Evolutionary conservation across 768 basidiomycete genomes (phyloP), one percentile per base, ranked within the genome.

Genomic region (Holtermannia corniformis): DNA sequence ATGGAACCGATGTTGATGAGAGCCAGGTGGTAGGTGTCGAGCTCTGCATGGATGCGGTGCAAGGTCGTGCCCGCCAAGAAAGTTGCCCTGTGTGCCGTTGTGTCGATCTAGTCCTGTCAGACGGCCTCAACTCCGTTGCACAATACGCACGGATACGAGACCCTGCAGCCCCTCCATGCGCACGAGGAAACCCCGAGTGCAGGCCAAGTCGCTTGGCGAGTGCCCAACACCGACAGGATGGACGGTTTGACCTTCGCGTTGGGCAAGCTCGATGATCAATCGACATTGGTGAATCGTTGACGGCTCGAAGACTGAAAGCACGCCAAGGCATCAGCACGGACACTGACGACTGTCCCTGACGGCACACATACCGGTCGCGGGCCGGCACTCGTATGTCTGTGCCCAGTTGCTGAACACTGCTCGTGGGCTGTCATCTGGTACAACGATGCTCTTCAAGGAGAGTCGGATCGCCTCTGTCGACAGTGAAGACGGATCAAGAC

Each of bases 1-100:
- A 99, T 96, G 24, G 90, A 92, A 28, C 95, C 95, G 56, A 96
- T 78, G 72, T 87, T 93, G 65, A 80, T 82, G 81, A 99, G 84
- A 37, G 91, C 92, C 26, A 96, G 80, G 1, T 64, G 50, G 62
- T 83, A 75, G 12, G 74, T 70, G 45, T 77, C 80, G 51, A 97
- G 83, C 14, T 77, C 76, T 21, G 71, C 74, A 59, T 93, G 88
- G 3, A 96, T 78, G 47, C 79, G 76, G 52, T 83, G 76, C 51
- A 96, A 81, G 3, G 80, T 82, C 68, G 70, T 70, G 2, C 72
- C 72, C 19, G 62, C 59, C 19, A 52, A 49, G 23, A 73, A 68
- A 20, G 62, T 63, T 14, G 65, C 60, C 14, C 58, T 52, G 21
- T 41, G 47, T 12, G 59, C 62, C 23, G 64, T 57, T 28, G 53